Conservation (phyloP, 1,284 basidiomycete species). For the Ganoderma meredithae region DNA sequence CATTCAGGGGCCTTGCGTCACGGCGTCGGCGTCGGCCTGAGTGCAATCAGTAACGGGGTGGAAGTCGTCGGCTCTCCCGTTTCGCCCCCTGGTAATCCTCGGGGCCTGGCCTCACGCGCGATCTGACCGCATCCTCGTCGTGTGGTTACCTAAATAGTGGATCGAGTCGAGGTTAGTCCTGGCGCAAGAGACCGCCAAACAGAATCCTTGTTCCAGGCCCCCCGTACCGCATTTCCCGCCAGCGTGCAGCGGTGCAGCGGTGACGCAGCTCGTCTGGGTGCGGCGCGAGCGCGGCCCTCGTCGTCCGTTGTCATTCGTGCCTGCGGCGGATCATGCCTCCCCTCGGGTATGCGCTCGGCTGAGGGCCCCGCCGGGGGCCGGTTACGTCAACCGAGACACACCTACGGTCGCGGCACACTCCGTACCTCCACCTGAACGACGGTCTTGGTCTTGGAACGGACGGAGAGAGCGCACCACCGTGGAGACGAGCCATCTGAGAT, state of each 20-base stretch:
- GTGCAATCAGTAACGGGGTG: background rate
- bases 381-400: background rate
- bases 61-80: background rate
- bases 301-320: background rate
- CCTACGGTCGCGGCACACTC: background rate
- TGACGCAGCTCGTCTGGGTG: background rate
- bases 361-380: too few relatives aligned
- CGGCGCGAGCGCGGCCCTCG: background rate
- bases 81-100: background rate
- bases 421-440: too few relatives aligned
- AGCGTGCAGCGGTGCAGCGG: background rate
- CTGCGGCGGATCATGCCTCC: background rate
- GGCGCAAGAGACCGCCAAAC: background rate
- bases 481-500: background rate
- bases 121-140: conserved; percentile 4
- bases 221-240: background rate
- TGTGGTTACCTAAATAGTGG: background rate
- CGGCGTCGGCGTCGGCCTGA: background rate
- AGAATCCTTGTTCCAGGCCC: background rate
- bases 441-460: background rate
- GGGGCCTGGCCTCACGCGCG: background rate
- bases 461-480: background rate
- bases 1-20: background rate
- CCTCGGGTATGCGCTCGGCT: background rate
- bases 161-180: background rate